Evolutionary conservation across 306 rosid species (phyloP), one percentile per base, ranked within the genome.

Genomic region (Trifolium pratense): DNA sequence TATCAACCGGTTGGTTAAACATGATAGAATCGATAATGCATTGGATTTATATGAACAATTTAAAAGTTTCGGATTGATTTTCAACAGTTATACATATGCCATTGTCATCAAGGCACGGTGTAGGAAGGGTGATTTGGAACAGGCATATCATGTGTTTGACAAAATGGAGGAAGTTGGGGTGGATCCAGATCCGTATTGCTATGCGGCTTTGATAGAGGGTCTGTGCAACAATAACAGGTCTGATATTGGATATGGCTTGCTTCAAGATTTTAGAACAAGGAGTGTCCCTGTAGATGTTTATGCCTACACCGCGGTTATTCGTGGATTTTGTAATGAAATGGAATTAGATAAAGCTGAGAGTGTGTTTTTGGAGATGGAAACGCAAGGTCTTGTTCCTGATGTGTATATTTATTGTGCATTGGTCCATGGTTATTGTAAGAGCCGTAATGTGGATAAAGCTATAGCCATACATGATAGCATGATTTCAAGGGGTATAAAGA

Each of bases 301-400:
- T 81, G 89, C 91, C 2, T 89, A 89, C 68, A 56, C 66, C 0
- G 86, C 66, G 0, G 84, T 93, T 57, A 80, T 93, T 55, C 92
- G 89, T 20, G 97, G 93, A 11, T 91, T 89, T 82, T 87, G 93
- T 81, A 79, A 84, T n/a, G 88, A 87, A 80, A 81, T 81, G 92
- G 81, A 85, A 56, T 20, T 91, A 39, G 81, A 81, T 31, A 81
- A 85, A 57, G 97, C 97, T 31, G 89, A 79, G 75, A 57, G 25
- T 6, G 86, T 89, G 13, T 52, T 89, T 80, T 63, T 60, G 26
- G 93, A 89, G 72, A 86, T 93, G 96, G 78, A 82, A 84, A 82
- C 62, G 29, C 68, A 81, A 56, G 98, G 96, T 67, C 4, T 91
- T 55, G 81, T 85, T 73, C 89, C 89, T 31, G 89, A 91, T 78